phyloP scores from a whole-genome alignment of 2,329 filamentous ascomycete species.

The Bipolaris gigantea region DNA sequence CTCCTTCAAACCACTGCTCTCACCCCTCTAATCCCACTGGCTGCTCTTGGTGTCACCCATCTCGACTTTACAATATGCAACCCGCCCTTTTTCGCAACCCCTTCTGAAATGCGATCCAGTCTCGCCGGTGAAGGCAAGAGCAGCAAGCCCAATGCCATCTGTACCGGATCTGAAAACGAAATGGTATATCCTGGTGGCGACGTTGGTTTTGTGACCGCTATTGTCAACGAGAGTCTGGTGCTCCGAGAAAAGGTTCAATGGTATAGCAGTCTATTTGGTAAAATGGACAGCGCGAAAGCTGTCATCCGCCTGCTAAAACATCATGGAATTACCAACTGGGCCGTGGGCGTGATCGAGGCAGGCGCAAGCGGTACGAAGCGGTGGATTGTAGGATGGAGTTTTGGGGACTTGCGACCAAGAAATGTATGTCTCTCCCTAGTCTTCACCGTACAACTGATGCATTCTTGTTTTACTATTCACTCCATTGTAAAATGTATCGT shows the following conservation, averaged over 20 bases:
- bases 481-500: too few relatives aligned
- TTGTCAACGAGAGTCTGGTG: slow-evolving; percentile 69
- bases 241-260: slow-evolving; percentile 69
- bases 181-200: slow-evolving; percentile 86
- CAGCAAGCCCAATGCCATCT: slow-evolving; percentile 68
- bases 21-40: slow-evolving; percentile 65
- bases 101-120: slow-evolving; percentile 66
- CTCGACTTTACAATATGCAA: slow-evolving; percentile 92
- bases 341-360: slow-evolving; percentile 77
- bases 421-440: slow-evolving; percentile 42
- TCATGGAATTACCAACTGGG: slow-evolving; percentile 71
- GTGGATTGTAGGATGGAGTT: slow-evolving; percentile 92
- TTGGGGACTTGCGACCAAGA: slow-evolving; percentile 65
- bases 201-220: slow-evolving; percentile 69
- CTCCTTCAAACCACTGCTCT: slow-evolving; percentile 59
- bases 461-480: background rate
- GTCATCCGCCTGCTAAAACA: slow-evolving; percentile 62
- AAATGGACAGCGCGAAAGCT: slow-evolving; percentile 66
- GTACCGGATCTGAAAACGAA: slow-evolving; percentile 76
- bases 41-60: slow-evolving; percentile 54
- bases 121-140: slow-evolving; percentile 63
- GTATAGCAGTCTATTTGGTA: slow-evolving; percentile 92
- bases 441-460: background rate
- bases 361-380: slow-evolving; percentile 73
- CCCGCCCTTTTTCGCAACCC: slow-evolving; percentile 87